Base-by-base conservation (phyloP, 2,329 filamentous ascomycete genomes). In the Colletotrichum euphorbiae region DNA sequence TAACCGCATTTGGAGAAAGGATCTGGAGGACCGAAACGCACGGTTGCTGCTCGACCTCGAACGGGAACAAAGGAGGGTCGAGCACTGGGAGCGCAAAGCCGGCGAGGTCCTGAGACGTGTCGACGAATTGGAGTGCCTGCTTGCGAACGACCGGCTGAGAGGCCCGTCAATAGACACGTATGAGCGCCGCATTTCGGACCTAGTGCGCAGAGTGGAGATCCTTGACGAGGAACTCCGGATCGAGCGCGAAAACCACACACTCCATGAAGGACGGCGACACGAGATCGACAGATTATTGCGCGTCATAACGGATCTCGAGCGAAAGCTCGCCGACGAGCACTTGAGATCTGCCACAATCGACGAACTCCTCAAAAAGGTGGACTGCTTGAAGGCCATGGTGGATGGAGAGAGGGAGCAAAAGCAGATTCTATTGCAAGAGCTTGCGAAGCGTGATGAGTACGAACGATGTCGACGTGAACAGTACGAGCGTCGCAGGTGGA, bases 61-160 rank as follows among this genome's bases (percentile, higher is more conserved):
- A 76, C 94, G 93, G 71, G 94, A 98, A 78, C 91, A 95, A 72
- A 97, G 96, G 76, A 90, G 93, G 13, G 95, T 98, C 72, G 96
- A 98, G 77, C 96, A 99, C 78, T 99, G 96, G 96, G 98, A 98
- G 94, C 89, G 96, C 45, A 93, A 93, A 36, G 66, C 66, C 13
- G 42, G 51, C 21, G 66, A 69, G 15, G 38, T 69, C 7, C 60
- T 51, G 24, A 54, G 62, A 2, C 51, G 55, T 9, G 42, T 69
- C 12, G 61, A 66, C 17, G 66, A 69, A 9, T 43, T 66, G 38
- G 66, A 69, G 62, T 15, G 21, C 24, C 7, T 69, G 2, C 57
- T 69, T 13, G 62, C 31, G 9, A 62, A 69, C 15, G 66, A 69
- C 28, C 42, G 66, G 43, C 48, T 42, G 8, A 54, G 66, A 50